Conservation (phyloP, 2,329 filamentous ascomycete genomes). For the Diplodia mutila region DNA sequence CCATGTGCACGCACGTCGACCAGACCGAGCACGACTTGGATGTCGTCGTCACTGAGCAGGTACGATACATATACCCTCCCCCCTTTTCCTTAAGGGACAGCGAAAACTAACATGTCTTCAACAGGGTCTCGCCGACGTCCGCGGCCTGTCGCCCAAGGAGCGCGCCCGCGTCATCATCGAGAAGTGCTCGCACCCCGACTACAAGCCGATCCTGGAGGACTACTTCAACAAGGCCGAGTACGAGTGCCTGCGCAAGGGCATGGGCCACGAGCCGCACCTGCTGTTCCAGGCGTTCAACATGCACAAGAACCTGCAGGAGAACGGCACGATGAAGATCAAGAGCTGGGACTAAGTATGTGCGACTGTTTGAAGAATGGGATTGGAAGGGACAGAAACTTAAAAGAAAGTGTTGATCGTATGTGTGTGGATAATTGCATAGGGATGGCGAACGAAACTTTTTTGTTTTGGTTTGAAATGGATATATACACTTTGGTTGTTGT, state of each 20-base stretch:
- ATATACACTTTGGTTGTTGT: neutral
- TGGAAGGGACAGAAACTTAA: too few relatives aligned
- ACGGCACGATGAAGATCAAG: conserved; percentile 87
- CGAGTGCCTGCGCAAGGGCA: conserved; percentile 82
- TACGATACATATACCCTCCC: conserved; percentile 31
- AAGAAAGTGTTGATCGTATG: neutral
- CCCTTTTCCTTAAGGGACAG: neutral
- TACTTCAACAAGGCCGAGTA: conserved; percentile 87
- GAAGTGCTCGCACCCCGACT: conserved; percentile 84
- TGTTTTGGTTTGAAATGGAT: neutral
- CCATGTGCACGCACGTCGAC: conserved; percentile 89
- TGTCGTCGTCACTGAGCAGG: conserved; percentile 74
- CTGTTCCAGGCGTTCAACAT: conserved; percentile 87
- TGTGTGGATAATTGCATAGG: conserved; percentile 13
- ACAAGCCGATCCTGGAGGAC: conserved; percentile 77
- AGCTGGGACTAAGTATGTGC: conserved; percentile 55
- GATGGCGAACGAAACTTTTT: neutral
- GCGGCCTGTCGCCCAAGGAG: conserved; percentile 78
- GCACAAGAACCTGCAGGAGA: conserved; percentile 79
- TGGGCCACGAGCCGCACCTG: conserved; percentile 88
- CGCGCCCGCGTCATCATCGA: conserved; percentile 82
- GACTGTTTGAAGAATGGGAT: neutral
- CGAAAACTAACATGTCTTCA: conserved; percentile 51
- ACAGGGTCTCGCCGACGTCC: conserved; percentile 77
- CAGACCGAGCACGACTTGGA: conserved; percentile 93